Conservation (phyloP, 2,329 filamentous ascomycete species). For the Diplodia intermedia region DNA sequence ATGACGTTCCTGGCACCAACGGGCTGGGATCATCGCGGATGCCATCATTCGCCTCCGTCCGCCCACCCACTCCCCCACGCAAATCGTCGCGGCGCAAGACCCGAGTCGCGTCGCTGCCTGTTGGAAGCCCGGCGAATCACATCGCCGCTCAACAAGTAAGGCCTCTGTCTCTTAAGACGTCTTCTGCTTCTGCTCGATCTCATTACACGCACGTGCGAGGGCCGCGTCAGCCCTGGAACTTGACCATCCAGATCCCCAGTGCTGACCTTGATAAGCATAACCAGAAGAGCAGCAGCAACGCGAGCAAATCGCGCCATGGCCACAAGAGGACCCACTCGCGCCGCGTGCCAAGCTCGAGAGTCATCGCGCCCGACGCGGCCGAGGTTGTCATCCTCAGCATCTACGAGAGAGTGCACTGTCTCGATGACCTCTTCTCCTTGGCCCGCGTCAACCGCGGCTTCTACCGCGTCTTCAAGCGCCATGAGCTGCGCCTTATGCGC, state of each 20-base stretch:
- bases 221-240: slow-evolving; percentile 27
- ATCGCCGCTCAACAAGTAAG: slow-evolving; percentile 39
- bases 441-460: slow-evolving; percentile 63
- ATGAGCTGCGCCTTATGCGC: slow-evolving; percentile 63
- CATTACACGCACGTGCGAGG: slow-evolving; percentile 4
- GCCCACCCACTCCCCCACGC: slow-evolving; percentile 11
- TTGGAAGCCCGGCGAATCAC: slow-evolving; percentile 39
- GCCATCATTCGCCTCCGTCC: not conserved
- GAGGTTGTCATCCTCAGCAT: slow-evolving; percentile 62
- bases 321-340: slow-evolving; percentile 8
- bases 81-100: slow-evolving; percentile 28
- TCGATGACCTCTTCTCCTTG: slow-evolving; percentile 63
- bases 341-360: slow-evolving; percentile 35
- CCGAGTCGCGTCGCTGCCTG: slow-evolving; percentile 32
- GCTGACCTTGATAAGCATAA: slow-evolving; percentile 28
- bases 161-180: slow-evolving; percentile 24
- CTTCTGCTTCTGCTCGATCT: slow-evolving; percentile 15
- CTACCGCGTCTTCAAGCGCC: slow-evolving; percentile 63
- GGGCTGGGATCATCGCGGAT: slow-evolving; percentile 26
- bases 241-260: not conserved
- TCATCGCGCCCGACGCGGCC: slow-evolving; percentile 53
- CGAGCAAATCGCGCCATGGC: not conserved
- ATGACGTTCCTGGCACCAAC: slow-evolving; percentile 26
- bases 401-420: slow-evolving; percentile 55
- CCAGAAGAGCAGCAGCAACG: not conserved